Conservation (phyloP, 345 rosid genomes). For the Schrenkiella parvula region DNA sequence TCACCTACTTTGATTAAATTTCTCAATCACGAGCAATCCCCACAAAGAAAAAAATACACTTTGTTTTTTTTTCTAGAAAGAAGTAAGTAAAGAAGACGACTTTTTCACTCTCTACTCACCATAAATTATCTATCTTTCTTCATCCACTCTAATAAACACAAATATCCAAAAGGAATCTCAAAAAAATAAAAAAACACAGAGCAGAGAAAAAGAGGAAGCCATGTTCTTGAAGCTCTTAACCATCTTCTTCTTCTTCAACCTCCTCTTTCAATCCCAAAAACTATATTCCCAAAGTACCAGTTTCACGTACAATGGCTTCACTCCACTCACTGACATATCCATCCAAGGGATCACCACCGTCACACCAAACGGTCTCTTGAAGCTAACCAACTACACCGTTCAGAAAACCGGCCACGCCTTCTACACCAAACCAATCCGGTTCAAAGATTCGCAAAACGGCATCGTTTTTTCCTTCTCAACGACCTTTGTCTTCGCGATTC, state of each 20-base stretch:
- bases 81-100: not conserved
- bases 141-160: not conserved
- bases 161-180: slow-evolving; percentile 2
- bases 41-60: slow-evolving; percentile 9
- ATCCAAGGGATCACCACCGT: slow-evolving; percentile 52
- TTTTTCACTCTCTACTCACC: slow-evolving; percentile 23
- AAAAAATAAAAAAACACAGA: not conserved
- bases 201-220: slow-evolving; percentile 20
- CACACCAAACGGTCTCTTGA: slow-evolving; percentile 51
- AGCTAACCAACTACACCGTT: slow-evolving; percentile 51
- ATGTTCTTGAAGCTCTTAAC: slow-evolving; percentile 26
- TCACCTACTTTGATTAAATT: slow-evolving; percentile 20
- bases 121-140: slow-evolving; percentile 13
- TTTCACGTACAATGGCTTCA: slow-evolving; percentile 14
- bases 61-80: slow-evolving; percentile 26
- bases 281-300: not conserved
- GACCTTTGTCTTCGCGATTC: slow-evolving; percentile 61
- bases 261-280: not conserved
- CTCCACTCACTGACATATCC: slow-evolving; percentile 32
- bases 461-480: slow-evolving; percentile 69
- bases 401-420: slow-evolving; percentile 74
- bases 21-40: slow-evolving; percentile 23
- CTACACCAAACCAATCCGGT: slow-evolving; percentile 46
- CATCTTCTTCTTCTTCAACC: slow-evolving; percentile 10
- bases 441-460: slow-evolving; percentile 49